Percentiles rank a stretch among this genome's conserved stretches.
phyloP scores from a whole-genome alignment of 768 basidiomycete species.

The Tylopilus rubrobrunneus region DNA sequence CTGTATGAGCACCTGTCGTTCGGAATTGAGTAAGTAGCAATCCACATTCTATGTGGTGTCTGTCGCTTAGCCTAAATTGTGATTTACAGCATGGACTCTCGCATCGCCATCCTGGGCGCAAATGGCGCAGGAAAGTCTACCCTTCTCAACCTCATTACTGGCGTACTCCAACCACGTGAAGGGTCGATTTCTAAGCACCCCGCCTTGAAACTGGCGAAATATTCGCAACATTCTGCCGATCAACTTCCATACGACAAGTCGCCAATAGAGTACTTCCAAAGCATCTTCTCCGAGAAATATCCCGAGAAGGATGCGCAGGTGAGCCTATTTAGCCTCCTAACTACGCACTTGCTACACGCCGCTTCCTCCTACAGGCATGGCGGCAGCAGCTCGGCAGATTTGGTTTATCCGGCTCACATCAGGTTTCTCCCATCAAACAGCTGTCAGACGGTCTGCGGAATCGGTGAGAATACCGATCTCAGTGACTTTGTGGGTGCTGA shows the following conservation, averaged over 20 bases:
- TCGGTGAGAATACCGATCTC: slow-evolving; percentile 49
- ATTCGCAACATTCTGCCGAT: slow-evolving; percentile 98
- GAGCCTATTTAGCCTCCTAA: slow-evolving; percentile 10
- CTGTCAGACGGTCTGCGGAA: slow-evolving; percentile 95
- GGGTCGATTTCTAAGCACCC: slow-evolving; percentile 90
- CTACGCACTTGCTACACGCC: slow-evolving; percentile 9
- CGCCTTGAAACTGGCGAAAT: slow-evolving; percentile 92
- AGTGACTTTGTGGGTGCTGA: slow-evolving; percentile 10
- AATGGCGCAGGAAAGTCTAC: slow-evolving; percentile 96
- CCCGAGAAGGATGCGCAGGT: slow-evolving; percentile 89
- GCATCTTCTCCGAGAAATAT: slow-evolving; percentile 72
- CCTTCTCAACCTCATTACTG: slow-evolving; percentile 85
- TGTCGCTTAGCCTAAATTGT: slow-evolving; percentile 2
- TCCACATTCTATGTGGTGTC: slow-evolving; percentile 2
- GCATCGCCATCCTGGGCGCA: slow-evolving; percentile 92
- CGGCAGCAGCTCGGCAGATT: slow-evolving; percentile 92
- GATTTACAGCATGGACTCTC: slow-evolving; percentile 77
- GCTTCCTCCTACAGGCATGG: slow-evolving; percentile 63
- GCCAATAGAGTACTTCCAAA: slow-evolving; percentile 93
- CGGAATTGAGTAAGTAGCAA: slow-evolving; percentile 84
- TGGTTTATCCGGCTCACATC: slow-evolving; percentile 91
- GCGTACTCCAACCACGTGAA: slow-evolving; percentile 69
- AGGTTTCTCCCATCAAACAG: slow-evolving; percentile 90
- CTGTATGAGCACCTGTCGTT: slow-evolving; percentile 89
- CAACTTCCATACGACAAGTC: slow-evolving; percentile 91